A percentile compares a stretch with the other conserved stretches of the same genome.
Conservation (phyloP, 2,329 filamentous ascomycete species). For the Penicillium sp. region DNA sequence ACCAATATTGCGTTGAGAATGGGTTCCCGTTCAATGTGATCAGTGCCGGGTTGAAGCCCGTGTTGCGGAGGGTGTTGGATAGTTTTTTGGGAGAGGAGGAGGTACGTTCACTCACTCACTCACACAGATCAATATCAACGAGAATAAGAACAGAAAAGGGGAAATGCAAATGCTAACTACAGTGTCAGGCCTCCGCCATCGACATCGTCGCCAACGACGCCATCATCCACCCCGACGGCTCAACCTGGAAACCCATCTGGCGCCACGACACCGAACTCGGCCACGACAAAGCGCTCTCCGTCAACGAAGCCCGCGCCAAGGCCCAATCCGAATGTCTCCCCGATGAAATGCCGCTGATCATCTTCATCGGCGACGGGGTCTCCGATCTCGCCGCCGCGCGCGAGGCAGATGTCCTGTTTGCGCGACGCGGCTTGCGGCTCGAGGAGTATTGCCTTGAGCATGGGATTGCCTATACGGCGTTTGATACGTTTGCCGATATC, state of each 20-base stretch:
- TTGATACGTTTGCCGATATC: constrained; percentile 68
- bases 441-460: constrained; percentile 68
- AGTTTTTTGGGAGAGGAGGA: constrained; percentile 64
- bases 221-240: constrained; percentile 59
- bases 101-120: constrained; percentile 15
- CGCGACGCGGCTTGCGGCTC: constrained; percentile 63
- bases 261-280: constrained; percentile 65
- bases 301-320: constrained; percentile 60
- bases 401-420: constrained; percentile 68
- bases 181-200: constrained; percentile 53
- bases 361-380: constrained; percentile 71
- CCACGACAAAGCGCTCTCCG: constrained; percentile 67
- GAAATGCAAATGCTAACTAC: background rate
- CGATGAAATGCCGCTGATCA: constrained; percentile 64
- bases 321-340: constrained; percentile 59
- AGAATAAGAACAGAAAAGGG: background rate
- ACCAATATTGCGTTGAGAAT: constrained; percentile 64
- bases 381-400: constrained; percentile 67
- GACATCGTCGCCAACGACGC: constrained; percentile 70
- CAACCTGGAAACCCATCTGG: constrained; percentile 67
- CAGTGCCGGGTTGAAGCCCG: constrained; percentile 66
- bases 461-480: constrained; percentile 61
- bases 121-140: background rate
- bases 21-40: constrained; percentile 70
- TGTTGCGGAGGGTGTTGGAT: constrained; percentile 63